Conservation (phyloP, 176 grass and related monocot species). For the Triticum monococcum region DNA sequence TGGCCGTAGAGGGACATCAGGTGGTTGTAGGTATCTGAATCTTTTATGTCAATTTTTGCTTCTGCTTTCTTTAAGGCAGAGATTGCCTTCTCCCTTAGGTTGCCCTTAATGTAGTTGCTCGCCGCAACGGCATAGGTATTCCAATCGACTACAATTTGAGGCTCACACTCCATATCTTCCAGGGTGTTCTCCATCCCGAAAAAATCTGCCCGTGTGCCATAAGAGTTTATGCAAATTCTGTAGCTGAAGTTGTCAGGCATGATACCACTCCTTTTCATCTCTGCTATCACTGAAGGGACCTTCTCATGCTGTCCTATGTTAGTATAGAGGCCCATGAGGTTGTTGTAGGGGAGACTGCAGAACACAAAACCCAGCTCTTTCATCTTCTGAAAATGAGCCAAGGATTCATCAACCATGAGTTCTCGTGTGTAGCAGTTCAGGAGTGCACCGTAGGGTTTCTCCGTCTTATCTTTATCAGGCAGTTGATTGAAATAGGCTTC, state of each 20-base stretch:
- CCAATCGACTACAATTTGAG: constrained; percentile 85
- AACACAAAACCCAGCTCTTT: constrained; percentile 60
- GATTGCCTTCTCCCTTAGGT: constrained; percentile 48
- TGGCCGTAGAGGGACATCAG: constrained; percentile 67
- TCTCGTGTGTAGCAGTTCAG: constrained; percentile 80
- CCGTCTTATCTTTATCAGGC: constrained; percentile 54
- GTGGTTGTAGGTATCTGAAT: constrained; percentile 52
- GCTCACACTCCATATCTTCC: constrained; percentile 86
- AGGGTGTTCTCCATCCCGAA: constrained; percentile 69
- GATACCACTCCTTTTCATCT: constrained; percentile 74
- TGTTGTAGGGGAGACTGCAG: constrained; percentile 62
- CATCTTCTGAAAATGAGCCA: constrained; percentile 82
- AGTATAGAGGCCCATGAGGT: constrained; percentile 82
- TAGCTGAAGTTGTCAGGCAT: constrained; percentile 87
- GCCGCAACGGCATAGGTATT: constrained; percentile 77
- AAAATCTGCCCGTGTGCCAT: constrained; percentile 66
- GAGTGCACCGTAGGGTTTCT: constrained; percentile 73
- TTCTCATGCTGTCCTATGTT: constrained; percentile 70
- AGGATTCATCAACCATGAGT: constrained; percentile 48
- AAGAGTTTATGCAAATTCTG: constrained; percentile 82
- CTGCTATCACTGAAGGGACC: constrained; percentile 62
- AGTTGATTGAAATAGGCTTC: constrained; percentile 75
- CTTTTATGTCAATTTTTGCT: constrained; percentile 50
- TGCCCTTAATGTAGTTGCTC: constrained; percentile 70
- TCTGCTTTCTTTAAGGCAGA: constrained; percentile 75